Conservation (phyloP, 2,329 filamentous ascomycete genomes). For the Trichophyton simii region DNA sequence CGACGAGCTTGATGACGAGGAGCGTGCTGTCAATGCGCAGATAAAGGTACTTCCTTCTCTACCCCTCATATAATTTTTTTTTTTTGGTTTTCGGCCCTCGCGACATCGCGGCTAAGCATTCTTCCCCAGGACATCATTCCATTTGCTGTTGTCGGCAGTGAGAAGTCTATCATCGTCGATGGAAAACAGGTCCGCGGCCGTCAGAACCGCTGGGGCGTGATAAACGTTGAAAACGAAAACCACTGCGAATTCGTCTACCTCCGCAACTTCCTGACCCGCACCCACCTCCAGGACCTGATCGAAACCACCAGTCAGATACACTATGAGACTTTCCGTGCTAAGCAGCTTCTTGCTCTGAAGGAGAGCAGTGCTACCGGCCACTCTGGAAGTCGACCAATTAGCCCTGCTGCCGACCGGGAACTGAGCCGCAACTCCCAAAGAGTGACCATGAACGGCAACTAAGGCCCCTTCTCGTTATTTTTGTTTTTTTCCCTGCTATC, state of each 20-base stretch:
- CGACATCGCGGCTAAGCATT: not conserved
- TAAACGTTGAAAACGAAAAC: slow-evolving; percentile 98
- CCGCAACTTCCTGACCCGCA: slow-evolving; percentile 95
- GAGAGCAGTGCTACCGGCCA: slow-evolving; percentile 76
- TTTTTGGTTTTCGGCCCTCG: not conserved
- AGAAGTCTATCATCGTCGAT: slow-evolving; percentile 94
- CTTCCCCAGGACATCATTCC: slow-evolving; percentile 69
- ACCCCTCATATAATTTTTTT: not conserved
- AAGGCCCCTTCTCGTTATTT: slow-evolving; percentile 24
- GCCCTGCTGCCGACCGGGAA: slow-evolving; percentile 85
- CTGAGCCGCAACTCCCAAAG: slow-evolving; percentile 93
- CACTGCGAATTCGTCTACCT: slow-evolving; percentile 99
- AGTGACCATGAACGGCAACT: slow-evolving; percentile 99
- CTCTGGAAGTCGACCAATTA: slow-evolving; percentile 80
- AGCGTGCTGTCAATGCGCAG: slow-evolving; percentile 80
- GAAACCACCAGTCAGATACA: slow-evolving; percentile 99
- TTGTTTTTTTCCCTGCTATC: not conserved
- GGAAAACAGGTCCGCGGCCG: slow-evolving; percentile 95
- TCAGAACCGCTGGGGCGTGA: slow-evolving; percentile 98
- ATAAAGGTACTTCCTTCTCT: slow-evolving; percentile 70
- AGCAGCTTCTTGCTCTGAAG: slow-evolving; percentile 95
- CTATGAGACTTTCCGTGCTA: slow-evolving; percentile 99
- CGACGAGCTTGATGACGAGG: slow-evolving; percentile 95
- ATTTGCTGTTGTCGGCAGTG: slow-evolving; percentile 94
- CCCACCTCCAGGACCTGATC: slow-evolving; percentile 95